Evolutionary conservation across 257 asterid genomes (phyloP), one percentile per base, ranked within the genome.

Genomic region (Gynochthodes officinalis): DNA sequence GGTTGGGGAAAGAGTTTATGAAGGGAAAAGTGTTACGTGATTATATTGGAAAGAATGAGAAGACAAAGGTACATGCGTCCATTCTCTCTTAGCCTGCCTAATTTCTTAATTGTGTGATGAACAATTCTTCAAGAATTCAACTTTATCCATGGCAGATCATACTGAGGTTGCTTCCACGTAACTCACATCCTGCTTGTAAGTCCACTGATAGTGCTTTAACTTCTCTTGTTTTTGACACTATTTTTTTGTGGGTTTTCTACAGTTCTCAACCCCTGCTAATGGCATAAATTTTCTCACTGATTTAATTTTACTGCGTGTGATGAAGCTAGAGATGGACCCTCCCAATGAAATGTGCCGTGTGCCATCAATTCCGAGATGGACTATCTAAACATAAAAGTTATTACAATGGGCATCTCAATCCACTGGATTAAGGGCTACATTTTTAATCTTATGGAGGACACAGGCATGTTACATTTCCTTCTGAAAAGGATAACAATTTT

Each of bases 21-120:
- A 81, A 64, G 74, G 80, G 75, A 53, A 77, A 70, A 74, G 30
- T 18, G 10, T 50, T 73, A 58, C 25, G 69, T 35, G 82, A 81
- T 66, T 77, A 73, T 74, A 74, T 77, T 46, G 79, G 85, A 18
- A 81, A 71, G 66, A 81, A 81, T 77, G 85, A 81, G 70, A 77
- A 81, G 61, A 77, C 82, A 16, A 81, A 77, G 85, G 85, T 81
- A 69, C 39, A 32, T 19, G 25, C 32, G 32, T 27, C 1, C 21
- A 25, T 33, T 14, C 54, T 19, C 67, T 35, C 14, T 44, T n/a
- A 28, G 15, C 16, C 7, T 49, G 28, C 71, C 52, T n/a, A 2
- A 28, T 70, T 4, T 40, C 33, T 52, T 43, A 64, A 59, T 39
- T 50, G 23, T 44, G 50, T 28, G 2, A 43, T 27, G 60, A 23